phyloP scores from a whole-genome alignment of 2,329 filamentous ascomycete species.

The Cladobotryum protrusum region DNA sequence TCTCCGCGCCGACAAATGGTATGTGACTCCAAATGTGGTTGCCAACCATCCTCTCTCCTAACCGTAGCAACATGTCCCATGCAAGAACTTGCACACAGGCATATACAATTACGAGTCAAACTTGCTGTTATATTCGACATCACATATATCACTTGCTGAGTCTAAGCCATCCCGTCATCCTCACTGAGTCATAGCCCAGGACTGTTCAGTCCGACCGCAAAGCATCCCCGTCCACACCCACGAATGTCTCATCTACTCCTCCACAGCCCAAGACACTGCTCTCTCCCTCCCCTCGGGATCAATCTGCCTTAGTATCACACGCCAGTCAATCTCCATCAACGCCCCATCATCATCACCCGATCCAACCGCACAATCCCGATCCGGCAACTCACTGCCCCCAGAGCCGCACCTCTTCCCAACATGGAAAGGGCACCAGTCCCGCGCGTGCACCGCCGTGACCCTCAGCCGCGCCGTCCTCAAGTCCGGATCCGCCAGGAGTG shows the following conservation, averaged over 20 bases:
- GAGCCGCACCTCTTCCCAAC: slow-evolving; percentile 10
- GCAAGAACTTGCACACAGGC: no score
- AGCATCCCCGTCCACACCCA: no score
- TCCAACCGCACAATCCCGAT: neutral
- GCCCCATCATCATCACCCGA: slow-evolving; percentile 10
- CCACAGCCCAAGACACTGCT: slow-evolving; percentile 9
- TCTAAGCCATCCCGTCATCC: no score
- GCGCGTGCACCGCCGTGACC: slow-evolving; percentile 30
- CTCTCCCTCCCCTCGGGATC: slow-evolving; percentile 24
- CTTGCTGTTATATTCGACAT: no score
- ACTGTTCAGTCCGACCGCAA: no score
- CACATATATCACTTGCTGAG: no score
- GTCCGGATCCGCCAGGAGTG: slow-evolving; percentile 40
- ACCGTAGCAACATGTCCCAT: no score
- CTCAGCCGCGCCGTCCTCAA: slow-evolving; percentile 34
- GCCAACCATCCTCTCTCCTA: no score
- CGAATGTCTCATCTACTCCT: neutral
- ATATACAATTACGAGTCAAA: no score
- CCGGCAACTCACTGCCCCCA: neutral
- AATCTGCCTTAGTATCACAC: slow-evolving; percentile 22
- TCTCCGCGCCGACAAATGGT: no score
- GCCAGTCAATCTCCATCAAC: slow-evolving; percentile 27
- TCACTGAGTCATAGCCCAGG: no score
- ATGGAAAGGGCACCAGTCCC: slow-evolving; percentile 39
- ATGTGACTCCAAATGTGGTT: no score